Percentiles rank a stretch among this genome's conserved stretches.
phyloP scores from a whole-genome alignment of 192 early-diverging fungal species.

The Coemansia sp. region DNA sequence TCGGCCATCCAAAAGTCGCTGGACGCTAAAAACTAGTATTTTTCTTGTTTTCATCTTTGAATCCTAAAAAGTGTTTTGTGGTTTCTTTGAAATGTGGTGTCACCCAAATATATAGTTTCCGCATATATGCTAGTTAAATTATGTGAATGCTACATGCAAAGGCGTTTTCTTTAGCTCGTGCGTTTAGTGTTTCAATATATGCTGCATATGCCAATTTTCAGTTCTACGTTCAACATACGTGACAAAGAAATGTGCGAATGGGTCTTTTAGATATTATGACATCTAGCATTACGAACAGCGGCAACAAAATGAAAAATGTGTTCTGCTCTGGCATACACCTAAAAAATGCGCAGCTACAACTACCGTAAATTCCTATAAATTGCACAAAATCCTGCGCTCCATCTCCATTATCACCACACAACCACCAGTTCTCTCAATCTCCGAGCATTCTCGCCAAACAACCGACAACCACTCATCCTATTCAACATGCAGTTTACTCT shows the following conservation, averaged over 20 bases:
- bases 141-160: slow-evolving; percentile 1
- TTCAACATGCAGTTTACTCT: not conserved
- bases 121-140: not conserved
- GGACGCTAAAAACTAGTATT: not conserved
- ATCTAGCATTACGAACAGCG: not conserved
- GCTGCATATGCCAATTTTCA: not conserved
- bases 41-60: not conserved
- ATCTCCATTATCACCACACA: not conserved
- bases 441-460: not conserved
- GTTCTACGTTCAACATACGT: no score
- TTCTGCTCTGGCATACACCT: not conserved
- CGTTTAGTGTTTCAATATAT: not conserved
- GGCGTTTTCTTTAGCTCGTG: not conserved
- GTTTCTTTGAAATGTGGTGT: not conserved
- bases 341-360: not conserved
- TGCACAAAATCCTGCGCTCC: not conserved
- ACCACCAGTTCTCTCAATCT: not conserved
- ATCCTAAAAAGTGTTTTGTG: not conserved
- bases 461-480: not conserved
- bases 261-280: not conserved
- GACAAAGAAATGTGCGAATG: not conserved
- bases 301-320: not conserved
- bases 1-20: not conserved
- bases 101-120: not conserved
- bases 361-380: not conserved